phyloP scores from a whole-genome alignment of 306 rosid genomes.

The Vicia villosa region DNA sequence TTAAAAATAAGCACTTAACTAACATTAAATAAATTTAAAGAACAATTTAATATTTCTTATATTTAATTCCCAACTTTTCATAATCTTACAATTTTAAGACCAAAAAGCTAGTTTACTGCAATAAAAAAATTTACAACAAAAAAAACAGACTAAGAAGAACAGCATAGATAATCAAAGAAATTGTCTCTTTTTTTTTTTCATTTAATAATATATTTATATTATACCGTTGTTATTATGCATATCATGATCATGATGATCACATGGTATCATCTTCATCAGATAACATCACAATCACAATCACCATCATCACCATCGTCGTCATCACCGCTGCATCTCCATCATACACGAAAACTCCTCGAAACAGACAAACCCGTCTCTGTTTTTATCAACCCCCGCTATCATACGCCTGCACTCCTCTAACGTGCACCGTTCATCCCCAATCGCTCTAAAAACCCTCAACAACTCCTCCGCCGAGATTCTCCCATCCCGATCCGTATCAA shows the following conservation, averaged over 20 bases:
- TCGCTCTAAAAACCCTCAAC: constrained; percentile 55
- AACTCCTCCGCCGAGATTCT: constrained; percentile 89
- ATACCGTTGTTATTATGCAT: neutral
- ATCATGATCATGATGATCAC: constrained; percentile 37
- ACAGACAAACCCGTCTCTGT: constrained; percentile 89
- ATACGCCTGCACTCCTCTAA: constrained; percentile 89
- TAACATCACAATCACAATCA: constrained; percentile 17
- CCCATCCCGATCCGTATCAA: constrained; percentile 82
- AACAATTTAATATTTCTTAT: too few relatives aligned
- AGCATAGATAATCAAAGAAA: neutral
- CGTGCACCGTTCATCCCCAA: constrained; percentile 86
- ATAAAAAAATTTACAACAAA: neutral
- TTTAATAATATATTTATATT: constrained; percentile 23
- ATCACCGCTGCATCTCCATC: constrained; percentile 75
- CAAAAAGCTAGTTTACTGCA: too few relatives aligned
- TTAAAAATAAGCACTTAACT: neutral
- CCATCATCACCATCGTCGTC: neutral
- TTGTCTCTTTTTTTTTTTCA: constrained; percentile 2
- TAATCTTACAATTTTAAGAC: too few relatives aligned
- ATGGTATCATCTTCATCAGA: neutral
- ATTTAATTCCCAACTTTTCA: too few relatives aligned
- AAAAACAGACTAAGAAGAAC: neutral
- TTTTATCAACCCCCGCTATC: constrained; percentile 76
- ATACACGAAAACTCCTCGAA: constrained; percentile 78
- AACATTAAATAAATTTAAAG: too few relatives aligned